Conservation (phyloP, 2,329 filamentous ascomycete genomes). For the Pseudopyrenochaeta lycopersici region DNA sequence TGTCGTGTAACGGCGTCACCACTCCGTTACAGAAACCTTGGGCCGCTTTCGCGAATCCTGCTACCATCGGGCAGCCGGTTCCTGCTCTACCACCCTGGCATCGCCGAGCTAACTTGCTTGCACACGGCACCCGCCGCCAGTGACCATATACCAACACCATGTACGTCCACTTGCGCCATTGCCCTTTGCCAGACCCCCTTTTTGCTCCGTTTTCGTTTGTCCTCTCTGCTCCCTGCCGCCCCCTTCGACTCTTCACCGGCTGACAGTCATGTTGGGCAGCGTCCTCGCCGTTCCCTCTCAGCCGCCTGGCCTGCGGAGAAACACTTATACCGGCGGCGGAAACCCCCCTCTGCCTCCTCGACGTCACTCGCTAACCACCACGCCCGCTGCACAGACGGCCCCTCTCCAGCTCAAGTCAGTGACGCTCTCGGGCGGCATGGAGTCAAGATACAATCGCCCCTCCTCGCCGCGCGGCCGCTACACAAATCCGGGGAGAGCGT, state of each 20-base stretch:
- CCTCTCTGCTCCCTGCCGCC: constrained; percentile 8
- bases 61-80: constrained; percentile 24
- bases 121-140: constrained; percentile 3
- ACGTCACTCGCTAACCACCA: constrained; percentile 30
- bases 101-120: constrained; percentile 13
- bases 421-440: constrained; percentile 39
- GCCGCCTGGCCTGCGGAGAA: constrained; percentile 23
- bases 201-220: constrained; percentile 23
- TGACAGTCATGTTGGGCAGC: constrained; percentile 48
- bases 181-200: constrained; percentile 33
- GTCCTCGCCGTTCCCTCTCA: constrained; percentile 35
- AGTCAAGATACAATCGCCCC: constrained; percentile 45
- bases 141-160: constrained; percentile 34
- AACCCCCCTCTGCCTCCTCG: constrained; percentile 37
- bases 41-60: constrained; percentile 15
- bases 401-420: constrained; percentile 32
- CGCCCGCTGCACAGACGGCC: constrained; percentile 29
- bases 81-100: constrained; percentile 14
- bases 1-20: constrained; percentile 19
- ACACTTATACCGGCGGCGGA: constrained; percentile 27
- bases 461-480: constrained; percentile 45
- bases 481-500: constrained; percentile 44
- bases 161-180: constrained; percentile 44
- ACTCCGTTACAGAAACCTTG: constrained; percentile 23
- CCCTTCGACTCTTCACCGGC: constrained; percentile 19